Base-by-base conservation (phyloP, 805 yeast genomes). In the Myxozyma neglecta region DNA sequence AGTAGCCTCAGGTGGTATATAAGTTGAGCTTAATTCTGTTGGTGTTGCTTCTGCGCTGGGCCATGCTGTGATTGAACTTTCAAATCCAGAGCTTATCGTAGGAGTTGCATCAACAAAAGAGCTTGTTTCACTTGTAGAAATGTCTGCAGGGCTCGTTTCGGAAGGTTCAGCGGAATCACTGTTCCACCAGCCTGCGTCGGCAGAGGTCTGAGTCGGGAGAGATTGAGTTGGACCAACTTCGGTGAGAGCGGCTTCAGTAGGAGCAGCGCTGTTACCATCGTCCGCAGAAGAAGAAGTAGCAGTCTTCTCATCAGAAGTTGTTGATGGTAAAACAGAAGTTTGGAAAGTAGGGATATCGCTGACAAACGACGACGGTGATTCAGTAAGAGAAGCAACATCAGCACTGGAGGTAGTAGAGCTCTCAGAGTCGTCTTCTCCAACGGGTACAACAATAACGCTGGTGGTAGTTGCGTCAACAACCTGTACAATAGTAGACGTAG, bases 391-490 rank as follows among this genome's bases (percentile, higher is more conserved):
- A 13, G 42, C 6, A 39, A n/a, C 42, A 39, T 39, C 42, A n/a
- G 42, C n/a, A n/a, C 42, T 39, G 43, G 53, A 9, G 9, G 44
- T 34, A 18, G 52, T n/a, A 34, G 42, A 6, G 42, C 18, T 5
- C 16, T 14, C 52, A 34, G 52, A 36, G 10, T 18, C 32, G n/a
- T n/a, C 39, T 11, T 11, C 51, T 36, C 54, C 53, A 43, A 40
- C 57, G n/a, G 40, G 35, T 32, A 39, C 49, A 14, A 32, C 48
- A 3, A 40, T 35, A 13, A 51, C 51, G 24, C 35, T 51, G 7
- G 55, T 51, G 32, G 47, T 40, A 40, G 55, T 24, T n/a, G 55
- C 55, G 29, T 13, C 53, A 14, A 39, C 42, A n/a, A 20, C 39
- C 1, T 40, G 14, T 6, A 24, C 47, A 20, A 49, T 39, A 8